Evolutionary conservation across 345 rosid species (phyloP).

Genomic region (Eucalyptus virginea): DNA sequence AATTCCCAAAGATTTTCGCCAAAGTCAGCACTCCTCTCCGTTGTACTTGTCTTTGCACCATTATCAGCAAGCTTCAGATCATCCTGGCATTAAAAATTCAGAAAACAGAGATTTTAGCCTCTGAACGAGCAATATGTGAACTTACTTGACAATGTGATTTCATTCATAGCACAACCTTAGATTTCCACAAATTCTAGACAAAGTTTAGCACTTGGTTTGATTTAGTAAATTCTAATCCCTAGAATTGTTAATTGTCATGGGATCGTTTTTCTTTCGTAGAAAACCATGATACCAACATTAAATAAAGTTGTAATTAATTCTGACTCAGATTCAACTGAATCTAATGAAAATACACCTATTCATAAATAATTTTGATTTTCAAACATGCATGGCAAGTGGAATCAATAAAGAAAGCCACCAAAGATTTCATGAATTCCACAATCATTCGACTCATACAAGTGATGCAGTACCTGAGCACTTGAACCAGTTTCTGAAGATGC

Average conservation of each 20-base stretch:
- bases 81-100: not conserved
- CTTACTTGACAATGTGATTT: not conserved
- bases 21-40: constrained; percentile 4
- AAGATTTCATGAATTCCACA: not conserved
- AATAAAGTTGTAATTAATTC: not conserved
- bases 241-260: not conserved
- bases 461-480: constrained; percentile 8
- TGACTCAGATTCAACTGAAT: not conserved
- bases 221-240: not conserved
- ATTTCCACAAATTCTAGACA: not conserved
- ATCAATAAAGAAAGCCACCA: not conserved
- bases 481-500: constrained; percentile 21
- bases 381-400: not conserved
- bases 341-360: not conserved
- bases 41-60: not conserved
- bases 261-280: not conserved
- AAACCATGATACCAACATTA: not conserved
- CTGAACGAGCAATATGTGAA: not conserved
- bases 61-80: not conserved
- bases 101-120: not conserved
- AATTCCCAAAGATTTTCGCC: constrained; percentile 32
- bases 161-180: not conserved
- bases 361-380: not conserved
- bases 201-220: not conserved
- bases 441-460: not conserved